A percentile compares a stretch with the other conserved stretches of the same genome.
Conservation (phyloP, 1,284 basidiomycete genomes). For the Microbotryum scabiosae region DNA sequence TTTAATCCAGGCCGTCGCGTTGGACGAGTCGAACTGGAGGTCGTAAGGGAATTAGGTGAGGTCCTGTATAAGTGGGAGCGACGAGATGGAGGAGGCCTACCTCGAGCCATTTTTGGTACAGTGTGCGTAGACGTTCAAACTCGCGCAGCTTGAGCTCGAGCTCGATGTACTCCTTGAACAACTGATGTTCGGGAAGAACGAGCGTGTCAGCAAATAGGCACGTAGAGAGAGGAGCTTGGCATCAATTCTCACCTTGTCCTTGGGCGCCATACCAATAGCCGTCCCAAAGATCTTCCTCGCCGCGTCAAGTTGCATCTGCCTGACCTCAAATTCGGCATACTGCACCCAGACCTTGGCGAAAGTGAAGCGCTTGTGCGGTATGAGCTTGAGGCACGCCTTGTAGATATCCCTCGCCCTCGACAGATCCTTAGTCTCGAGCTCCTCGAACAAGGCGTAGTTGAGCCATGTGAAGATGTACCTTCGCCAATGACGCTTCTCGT, state of each 20-base stretch:
- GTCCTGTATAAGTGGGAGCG: background rate
- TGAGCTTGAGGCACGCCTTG: constrained; percentile 75
- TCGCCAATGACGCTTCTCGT: constrained; percentile 84
- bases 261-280: constrained; percentile 91
- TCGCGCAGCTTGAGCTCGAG: constrained; percentile 70
- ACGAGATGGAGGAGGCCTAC: constrained; percentile 42
- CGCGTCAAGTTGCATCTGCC: constrained; percentile 68
- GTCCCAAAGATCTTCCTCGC: constrained; percentile 86
- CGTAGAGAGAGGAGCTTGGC: background rate
- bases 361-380: constrained; percentile 93
- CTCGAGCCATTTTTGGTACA: constrained; percentile 93
- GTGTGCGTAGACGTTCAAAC: constrained; percentile 82
- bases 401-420: constrained; percentile 81
- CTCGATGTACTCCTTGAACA: constrained; percentile 91
- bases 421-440: constrained; percentile 87
- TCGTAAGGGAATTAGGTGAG: background rate
- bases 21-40: constrained; percentile 70
- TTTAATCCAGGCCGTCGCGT: constrained; percentile 91
- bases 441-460: constrained; percentile 94
- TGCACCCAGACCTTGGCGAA: constrained; percentile 91
- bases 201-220: background rate
- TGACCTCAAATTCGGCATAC: constrained; percentile 86
- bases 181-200: constrained; percentile 11
- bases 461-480: constrained; percentile 71
- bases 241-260: constrained; percentile 52